These are phyloP conservation scores for Verbascum thapsus DNA, from an alignment of 257 asterid genomes.

Conservation along the genomic window DNA sequence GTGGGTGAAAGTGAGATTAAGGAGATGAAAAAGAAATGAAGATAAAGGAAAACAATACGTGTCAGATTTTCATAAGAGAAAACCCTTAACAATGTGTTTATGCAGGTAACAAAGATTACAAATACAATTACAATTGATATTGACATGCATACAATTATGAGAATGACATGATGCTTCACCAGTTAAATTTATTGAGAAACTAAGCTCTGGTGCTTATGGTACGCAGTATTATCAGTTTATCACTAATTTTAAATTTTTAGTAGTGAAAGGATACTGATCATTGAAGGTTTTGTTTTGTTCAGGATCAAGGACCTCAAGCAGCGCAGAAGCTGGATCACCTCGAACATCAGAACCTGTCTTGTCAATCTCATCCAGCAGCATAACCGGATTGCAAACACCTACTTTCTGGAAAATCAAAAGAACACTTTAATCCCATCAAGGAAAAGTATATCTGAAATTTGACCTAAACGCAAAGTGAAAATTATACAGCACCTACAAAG, in stretches of 20 bases:
- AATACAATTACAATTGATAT: background rate
- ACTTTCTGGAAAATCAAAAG: constrained; percentile 64
- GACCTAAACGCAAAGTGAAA: background rate
- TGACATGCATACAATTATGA: background rate
- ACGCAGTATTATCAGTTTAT: constrained; percentile 16
- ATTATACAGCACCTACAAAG: background rate
- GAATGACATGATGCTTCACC: background rate
- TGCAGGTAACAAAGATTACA: constrained; percentile 10
- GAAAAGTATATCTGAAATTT: background rate
- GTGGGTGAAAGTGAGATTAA: background rate
- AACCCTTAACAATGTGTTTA: constrained; percentile 7
- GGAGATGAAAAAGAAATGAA: constrained; percentile 2
- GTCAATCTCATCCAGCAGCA: constrained; percentile 99
- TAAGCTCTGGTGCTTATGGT: constrained; percentile 24
- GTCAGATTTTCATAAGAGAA: constrained; percentile 1
- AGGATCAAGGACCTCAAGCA: constrained; percentile 99
- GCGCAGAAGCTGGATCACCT: constrained; percentile 98
- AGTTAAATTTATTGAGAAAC: constrained; percentile 14
- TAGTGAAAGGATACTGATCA: constrained; percentile 88
- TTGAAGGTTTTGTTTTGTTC: constrained; percentile 93
- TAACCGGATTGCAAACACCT: constrained; percentile 94
- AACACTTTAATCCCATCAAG: constrained; percentile 17
- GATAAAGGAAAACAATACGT: background rate
- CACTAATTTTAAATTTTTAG: constrained; percentile 20
- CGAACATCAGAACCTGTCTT: constrained; percentile 98